Evolutionary conservation across 352 stramenopile species (phyloP), one percentile per base, ranked within the genome.

Genomic region (Aphanomyces invadans): DNA sequence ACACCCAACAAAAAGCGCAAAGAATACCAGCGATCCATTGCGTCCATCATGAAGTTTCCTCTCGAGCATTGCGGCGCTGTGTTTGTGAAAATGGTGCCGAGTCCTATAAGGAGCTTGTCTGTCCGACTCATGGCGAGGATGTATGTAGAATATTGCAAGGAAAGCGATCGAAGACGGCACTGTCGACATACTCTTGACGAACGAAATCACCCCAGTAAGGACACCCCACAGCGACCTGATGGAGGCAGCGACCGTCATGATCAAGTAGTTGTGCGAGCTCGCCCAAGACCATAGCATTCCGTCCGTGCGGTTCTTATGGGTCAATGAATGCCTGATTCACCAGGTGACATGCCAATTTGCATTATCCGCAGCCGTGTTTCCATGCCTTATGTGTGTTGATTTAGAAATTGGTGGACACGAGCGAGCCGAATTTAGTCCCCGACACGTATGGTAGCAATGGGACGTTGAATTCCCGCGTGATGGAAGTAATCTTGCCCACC

Each of bases 321-420:
- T 90, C 15, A 89, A 80, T 2, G 84, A 92, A 61, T 92, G 84
- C 63, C 78, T 92, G 57, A 81, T 92, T 61, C 73, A 88, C 28
- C 80, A 90, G 76, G 83, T 92, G 75, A 25, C 60, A 46, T 4
- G 26, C 26, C n/a, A n/a, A n/a, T n/a, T n/a, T n/a, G n/a, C n/a
- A n/a, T n/a, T n/a, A n/a, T n/a, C n/a, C n/a, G n/a, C n/a, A n/a
- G n/a, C n/a, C n/a, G n/a, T n/a, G n/a, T n/a, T n/a, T n/a, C n/a
- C n/a, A n/a, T n/a, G n/a, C n/a, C n/a, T n/a, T n/a, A n/a, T n/a
- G n/a, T n/a, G n/a, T n/a, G n/a, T n/a, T n/a, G n/a, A n/a, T n/a
- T n/a, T 59, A 92, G 84, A 70, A 69, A 55, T 72, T 86, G 4
- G 3, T 89, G 12, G 70, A 81, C 29, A 75, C 77, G 0, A 46